Base-by-base conservation (phyloP, 306 rosid species). In the Vigna hirtella region DNA sequence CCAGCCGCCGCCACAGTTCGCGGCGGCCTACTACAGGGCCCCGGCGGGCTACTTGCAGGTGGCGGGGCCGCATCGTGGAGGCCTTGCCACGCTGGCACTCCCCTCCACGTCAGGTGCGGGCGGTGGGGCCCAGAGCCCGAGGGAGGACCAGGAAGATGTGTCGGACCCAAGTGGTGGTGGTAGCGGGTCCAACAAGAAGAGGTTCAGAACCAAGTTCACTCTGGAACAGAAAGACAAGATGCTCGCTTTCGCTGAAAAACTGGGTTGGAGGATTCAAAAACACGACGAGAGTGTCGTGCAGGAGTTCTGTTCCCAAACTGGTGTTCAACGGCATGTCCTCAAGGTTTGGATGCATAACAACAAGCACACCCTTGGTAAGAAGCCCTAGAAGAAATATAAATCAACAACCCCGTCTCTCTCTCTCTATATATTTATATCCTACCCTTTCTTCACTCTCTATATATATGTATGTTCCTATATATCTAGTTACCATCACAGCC, bases 341-440 rank as follows among this genome's bases (percentile, higher is more conserved):
- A 93, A 93, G 86, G 97, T 91, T 20, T 93, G 98, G 98, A 89
- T 93, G 92, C 96, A 93, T 76, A 93, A 93, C 85, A 91, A 93
- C 93, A 93, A 91, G 84, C 87, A 90, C 89, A 93, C 97, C 28
- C 88, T 91, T 9, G 97, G 97, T 69, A 91, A 91, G 91, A 90
- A 91, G 89, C 93, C 97, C 91, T 89, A 88, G 78, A 42, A 34
- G 4, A 30, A 17, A 42, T 18, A 8, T 28, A 43, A 66, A 40
- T 10, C 34, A 50, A 18, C 32, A 4, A 14, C 69, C 45, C 12
- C 15, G 32, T 30, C 38, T 5, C 38, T 5, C 38, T 5, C 38
- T 34, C 38, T 4, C 15, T 28, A 4, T 24, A 30, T 57, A 4
- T 12, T 4, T 30, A 30, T 30, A 2, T 42, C 47, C 47, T 42